Base-by-base conservation (phyloP, 2,329 filamentous ascomycete species). In the Coniella vitis region DNA sequence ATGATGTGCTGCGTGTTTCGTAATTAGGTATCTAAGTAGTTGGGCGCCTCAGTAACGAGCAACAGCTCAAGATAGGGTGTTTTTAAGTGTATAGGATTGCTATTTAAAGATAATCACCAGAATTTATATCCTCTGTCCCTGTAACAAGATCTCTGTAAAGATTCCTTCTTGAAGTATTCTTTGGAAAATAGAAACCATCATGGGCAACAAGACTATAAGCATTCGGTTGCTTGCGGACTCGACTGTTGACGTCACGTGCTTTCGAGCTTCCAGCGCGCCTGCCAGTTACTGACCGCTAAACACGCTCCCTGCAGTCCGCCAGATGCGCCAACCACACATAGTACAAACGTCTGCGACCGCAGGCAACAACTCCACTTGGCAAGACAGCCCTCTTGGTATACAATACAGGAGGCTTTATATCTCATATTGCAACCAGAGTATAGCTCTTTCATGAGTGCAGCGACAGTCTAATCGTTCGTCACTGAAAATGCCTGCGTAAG, bases 401-500 rank as follows among this genome's bases (percentile, higher is more conserved):
- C 14, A 14, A 10, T 20, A 21, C 29, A 20, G 7, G 32, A n/a
- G n/a, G n/a, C n/a, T 12, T 5, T n/a, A 4, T 32, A 14, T 12
- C 20, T n/a, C 20, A 14, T 47, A 41, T 36, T n/a, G 17, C 29
- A 16, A 25, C 10, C 31, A 16, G 10, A 16, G 4, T 4, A 12
- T 17, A 22, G n/a, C 2, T 3, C 10, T 45, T 36, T 35, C 17
- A 38, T 45, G 25, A 31, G 32, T 12, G 32, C 29, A 19, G 10
- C 36, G 41, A 9, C 38, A 31, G 31, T 16, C 35, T 54, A 17
- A 40, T 19, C 17, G 48, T 51, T 29, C 37, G 40, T 48, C 58
- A 65, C 51, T n/a, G n/a, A n/a, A n/a, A 48, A 73, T 73, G 70
- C 70, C 70, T 66, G 69, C 70, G 70, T 73, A 61, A 56, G 69